These are phyloP conservation scores for Candida ortonii DNA, from an alignment of 805 yeast species.

Conservation along the genomic window DNA sequence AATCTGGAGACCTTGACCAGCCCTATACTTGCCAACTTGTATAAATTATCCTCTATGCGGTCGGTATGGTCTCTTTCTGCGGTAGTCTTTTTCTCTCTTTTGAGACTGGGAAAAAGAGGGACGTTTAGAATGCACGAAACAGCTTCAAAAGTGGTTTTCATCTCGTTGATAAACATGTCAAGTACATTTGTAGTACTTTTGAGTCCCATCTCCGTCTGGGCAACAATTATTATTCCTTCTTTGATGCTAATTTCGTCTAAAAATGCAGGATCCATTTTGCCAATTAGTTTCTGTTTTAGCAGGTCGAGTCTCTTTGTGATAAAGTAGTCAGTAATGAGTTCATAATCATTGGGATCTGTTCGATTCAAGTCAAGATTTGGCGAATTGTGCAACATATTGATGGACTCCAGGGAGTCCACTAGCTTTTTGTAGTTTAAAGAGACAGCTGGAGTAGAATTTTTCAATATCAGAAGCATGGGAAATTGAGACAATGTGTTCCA, in stretches of 20 bases:
- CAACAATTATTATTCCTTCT: slow-evolving; percentile 12
- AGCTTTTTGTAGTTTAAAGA: slow-evolving; percentile 18
- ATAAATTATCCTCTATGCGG: slow-evolving; percentile 19
- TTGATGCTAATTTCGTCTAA: slow-evolving; percentile 2
- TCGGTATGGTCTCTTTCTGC: slow-evolving; percentile 3
- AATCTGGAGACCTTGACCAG: slow-evolving; percentile 22
- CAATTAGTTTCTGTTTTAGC: slow-evolving; percentile 6
- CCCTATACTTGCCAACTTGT: slow-evolving; percentile 25
- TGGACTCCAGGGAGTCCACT: slow-evolving; percentile 18
- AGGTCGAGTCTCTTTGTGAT: slow-evolving; percentile 11
- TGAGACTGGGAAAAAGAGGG: slow-evolving; percentile 24
- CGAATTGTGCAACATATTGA: slow-evolving; percentile 16
- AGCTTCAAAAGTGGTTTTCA: slow-evolving; percentile 12
- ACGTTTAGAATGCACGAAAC: slow-evolving; percentile 23
- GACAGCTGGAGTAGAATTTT: slow-evolving; percentile 8
- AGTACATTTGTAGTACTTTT: slow-evolving; percentile 8
- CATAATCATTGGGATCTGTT: slow-evolving; percentile 23
- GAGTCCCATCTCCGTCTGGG: slow-evolving; percentile 19
- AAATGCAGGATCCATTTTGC: background rate
- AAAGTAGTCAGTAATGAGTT: slow-evolving; percentile 22
- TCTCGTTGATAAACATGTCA: slow-evolving; percentile 6
- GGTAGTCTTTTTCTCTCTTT: slow-evolving; percentile 8
- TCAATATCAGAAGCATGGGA: slow-evolving; percentile 22
- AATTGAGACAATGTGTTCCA: slow-evolving; percentile 16
- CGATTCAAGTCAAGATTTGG: slow-evolving; percentile 1